Evolutionary conservation across 1,139 yeast genomes (phyloP), one percentile per base, ranked within the genome.

Genomic region (Chernovozyma aurita): DNA sequence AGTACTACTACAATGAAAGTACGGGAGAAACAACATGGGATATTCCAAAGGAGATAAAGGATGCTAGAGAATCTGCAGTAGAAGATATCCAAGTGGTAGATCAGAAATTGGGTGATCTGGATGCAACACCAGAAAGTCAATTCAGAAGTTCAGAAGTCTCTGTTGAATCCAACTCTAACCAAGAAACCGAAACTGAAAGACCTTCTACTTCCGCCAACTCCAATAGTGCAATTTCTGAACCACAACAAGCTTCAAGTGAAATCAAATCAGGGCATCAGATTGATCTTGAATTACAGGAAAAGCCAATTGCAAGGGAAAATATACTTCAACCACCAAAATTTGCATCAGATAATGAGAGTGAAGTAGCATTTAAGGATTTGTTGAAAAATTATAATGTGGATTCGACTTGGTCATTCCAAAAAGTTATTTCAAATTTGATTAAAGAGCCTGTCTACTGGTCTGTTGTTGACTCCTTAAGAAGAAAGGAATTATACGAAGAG

Each of bases 1-100:
- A 65, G 24, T 90, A 88, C 57, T 90, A 86, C 63, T 83, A 82
- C 57, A 84, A 85, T 52, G 65, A 67, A 16, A 57, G 59, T 15
- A 76, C 90, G 0, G 75, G 78, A 3, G 80, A 80, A 48, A 81
- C 95, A 11, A 80, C 84, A 0, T 90, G 97, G 97, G 86, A 80
- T 18, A 57, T 74, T 17, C 97, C 97, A 0, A 64, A 53, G 0
- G 81, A 63, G 17, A 55, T 63, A 3, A 9, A 9, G 8, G 22
- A 20, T 7, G 9, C 8, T 20, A n/a, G n/a, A n/a, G 22, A 9
- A 7, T 6, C 22, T 20, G 22, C 22, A 20, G 22, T 7, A 9
- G 8, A 20, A 6, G 22, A 20, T 7, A 9, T 20, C 9, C 22
- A 20, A 20, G 8, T 9, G 6, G 22, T 20, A 6, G 22, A 9